phyloP scores from a whole-genome alignment of 2,329 filamentous ascomycete species.

The Corynespora cassiicola region DNA sequence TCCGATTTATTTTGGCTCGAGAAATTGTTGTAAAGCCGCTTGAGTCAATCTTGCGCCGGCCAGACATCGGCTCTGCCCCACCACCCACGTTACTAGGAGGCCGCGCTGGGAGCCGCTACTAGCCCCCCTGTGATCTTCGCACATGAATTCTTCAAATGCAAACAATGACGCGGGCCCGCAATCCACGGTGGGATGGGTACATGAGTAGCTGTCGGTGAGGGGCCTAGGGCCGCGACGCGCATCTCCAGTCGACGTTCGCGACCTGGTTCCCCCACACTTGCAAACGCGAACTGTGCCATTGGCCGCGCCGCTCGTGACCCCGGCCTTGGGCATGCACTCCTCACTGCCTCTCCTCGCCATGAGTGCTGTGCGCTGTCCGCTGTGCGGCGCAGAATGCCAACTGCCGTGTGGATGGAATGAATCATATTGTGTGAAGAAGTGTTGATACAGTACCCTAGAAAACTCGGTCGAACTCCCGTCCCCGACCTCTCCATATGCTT shows the following conservation, averaged over 20 bases:
- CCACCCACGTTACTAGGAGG: slow-evolving; percentile 18
- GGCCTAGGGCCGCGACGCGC: slow-evolving; percentile 10
- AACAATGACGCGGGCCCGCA: slow-evolving; percentile 18
- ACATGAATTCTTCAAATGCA: slow-evolving; percentile 14
- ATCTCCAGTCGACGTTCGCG: slow-evolving; percentile 8
- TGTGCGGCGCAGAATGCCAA: neutral
- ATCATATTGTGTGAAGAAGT: slow-evolving; percentile 29
- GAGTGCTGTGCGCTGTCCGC: neutral
- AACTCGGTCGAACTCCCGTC: slow-evolving; percentile 17
- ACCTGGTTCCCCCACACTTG: slow-evolving; percentile 23
- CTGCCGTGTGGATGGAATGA: slow-evolving; percentile 16
- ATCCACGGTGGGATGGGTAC: slow-evolving; percentile 10
- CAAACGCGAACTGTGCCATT: slow-evolving; percentile 17
- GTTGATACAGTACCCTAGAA: slow-evolving; percentile 37
- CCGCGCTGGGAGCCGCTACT: slow-evolving; percentile 24
- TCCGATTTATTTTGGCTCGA: slow-evolving; percentile 12
- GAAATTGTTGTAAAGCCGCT: slow-evolving; percentile 17
- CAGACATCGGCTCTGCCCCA: slow-evolving; percentile 28
- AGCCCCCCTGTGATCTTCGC: slow-evolving; percentile 17
- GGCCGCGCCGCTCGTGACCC: slow-evolving; percentile 21
- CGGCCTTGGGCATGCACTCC: slow-evolving; percentile 6
- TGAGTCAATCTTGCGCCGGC: slow-evolving; percentile 17
- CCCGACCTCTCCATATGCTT: slow-evolving; percentile 24
- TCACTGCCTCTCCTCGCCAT: slow-evolving; percentile 2
- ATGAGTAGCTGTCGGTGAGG: slow-evolving; percentile 11